Evolutionary conservation across 768 basidiomycete species (phyloP).

Genomic region (Kwoniella botswanensis): DNA sequence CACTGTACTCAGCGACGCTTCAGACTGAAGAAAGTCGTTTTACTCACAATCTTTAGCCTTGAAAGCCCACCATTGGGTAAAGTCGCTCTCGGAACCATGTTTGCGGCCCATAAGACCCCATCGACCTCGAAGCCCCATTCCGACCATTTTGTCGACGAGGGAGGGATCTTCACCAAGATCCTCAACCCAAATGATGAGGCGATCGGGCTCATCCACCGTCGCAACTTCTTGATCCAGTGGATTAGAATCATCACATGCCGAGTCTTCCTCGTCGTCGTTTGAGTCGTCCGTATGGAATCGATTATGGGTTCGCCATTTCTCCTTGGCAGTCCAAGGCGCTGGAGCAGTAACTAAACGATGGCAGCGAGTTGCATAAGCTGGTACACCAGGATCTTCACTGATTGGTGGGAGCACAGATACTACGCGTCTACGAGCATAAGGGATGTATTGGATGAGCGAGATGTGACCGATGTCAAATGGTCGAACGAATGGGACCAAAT

Average conservation of each 20-base stretch:
- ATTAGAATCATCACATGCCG: not conserved
- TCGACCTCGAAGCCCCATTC: constrained; percentile 27
- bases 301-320: constrained; percentile 37
- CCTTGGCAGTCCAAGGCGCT: constrained; percentile 46
- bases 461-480: constrained; percentile 7
- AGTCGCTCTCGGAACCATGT: not conserved
- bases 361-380: constrained; percentile 14
- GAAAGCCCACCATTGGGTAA: constrained; percentile 29
- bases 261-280: constrained; percentile 16
- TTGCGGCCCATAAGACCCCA: constrained; percentile 26
- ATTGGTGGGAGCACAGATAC: constrained; percentile 17
- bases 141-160: not conserved
- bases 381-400: not conserved
- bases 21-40: not conserved
- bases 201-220: constrained; percentile 35
- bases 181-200: constrained; percentile 30
- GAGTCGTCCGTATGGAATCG: not conserved
- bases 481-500: not conserved
- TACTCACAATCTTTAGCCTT: constrained; percentile 34
- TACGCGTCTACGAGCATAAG: constrained; percentile 36
- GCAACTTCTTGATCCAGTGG: constrained; percentile 34
- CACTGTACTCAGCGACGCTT: not conserved
- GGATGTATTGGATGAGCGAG: constrained; percentile 34
- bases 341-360: constrained; percentile 37
- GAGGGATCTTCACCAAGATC: not conserved